Evolutionary conservation across 768 basidiomycete species (phyloP), one percentile per base, ranked within the genome.

Genomic region (Krasilnikovozyma curviuscula): DNA sequence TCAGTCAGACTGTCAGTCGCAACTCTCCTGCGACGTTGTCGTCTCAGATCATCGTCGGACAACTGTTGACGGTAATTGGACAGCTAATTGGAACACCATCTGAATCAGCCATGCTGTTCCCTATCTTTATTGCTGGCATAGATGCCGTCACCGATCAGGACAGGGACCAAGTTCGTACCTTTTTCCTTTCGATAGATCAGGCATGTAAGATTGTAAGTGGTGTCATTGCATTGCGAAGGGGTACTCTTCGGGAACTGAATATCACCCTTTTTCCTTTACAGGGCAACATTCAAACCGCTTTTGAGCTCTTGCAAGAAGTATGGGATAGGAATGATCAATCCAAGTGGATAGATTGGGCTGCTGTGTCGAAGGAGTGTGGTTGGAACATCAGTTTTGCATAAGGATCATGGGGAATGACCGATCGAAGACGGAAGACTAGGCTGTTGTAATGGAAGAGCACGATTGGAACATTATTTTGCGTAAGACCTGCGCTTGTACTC

Each of bases 381-480:
- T 52, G 50, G 50, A 52, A 52, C 38, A 40, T 52, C 18, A 28
- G 24, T 23, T 52, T 52, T 27, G 50, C 50, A 7, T 52, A 24
- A 34, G 16, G 34, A 10, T 12, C 27, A n/a, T n/a, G n/a, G n/a
- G n/a, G n/a, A n/a, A n/a, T n/a, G n/a, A n/a, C n/a, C n/a, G n/a
- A n/a, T n/a, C n/a, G n/a, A n/a, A n/a, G n/a, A n/a, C n/a, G n/a
- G n/a, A n/a, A n/a, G n/a, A n/a, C n/a, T n/a, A n/a, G n/a, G n/a
- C n/a, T n/a, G n/a, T n/a, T n/a, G n/a, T n/a, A n/a, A n/a, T n/a
- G n/a, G n/a, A n/a, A n/a, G n/a, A n/a, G n/a, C n/a, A n/a, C n/a
- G n/a, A n/a, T n/a, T n/a, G n/a, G n/a, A n/a, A n/a, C n/a, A n/a
- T n/a, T n/a, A n/a, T n/a, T n/a, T n/a, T n/a, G n/a, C n/a, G n/a